Base-by-base conservation (phyloP, 305 asterid species). In the Rubia peregrina region DNA sequence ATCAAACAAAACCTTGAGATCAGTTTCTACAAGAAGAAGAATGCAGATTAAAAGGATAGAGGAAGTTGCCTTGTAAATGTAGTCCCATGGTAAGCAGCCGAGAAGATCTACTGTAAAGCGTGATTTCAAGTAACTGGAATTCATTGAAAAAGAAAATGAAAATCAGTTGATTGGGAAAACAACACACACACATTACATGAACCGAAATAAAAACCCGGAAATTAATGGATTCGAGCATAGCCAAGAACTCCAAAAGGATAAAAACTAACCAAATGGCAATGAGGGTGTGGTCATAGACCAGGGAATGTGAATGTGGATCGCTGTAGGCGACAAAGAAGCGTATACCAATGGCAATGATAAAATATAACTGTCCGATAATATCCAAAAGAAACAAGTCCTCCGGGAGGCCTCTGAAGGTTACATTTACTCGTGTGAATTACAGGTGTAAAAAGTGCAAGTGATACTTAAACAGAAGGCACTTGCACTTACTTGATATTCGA, bases 401-500 rank as follows among this genome's bases (percentile, higher is more conserved):
- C 0, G 85, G 92, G 13, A 89, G 83, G 33, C 92, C 95, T 75
- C 92, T 77, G 81, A 89, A 85, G 86, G 85, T 36, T 5, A 57
- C 62, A 80, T 63, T 60, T 46, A 19, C 33, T 62, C 12, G 63
- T 78, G 67, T 75, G 74, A 55, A 61, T 65, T 65, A 78, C 30
- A 42, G 0, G 61, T n/a, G 60, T 22, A 30, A 30, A 30, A 30
- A 61, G 65, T 17, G 17, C 43, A 30, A 61, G 19, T 26, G 26
- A 67, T 30, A 68, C 57, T 66, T 61, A 17, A 30, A 14, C 16
- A 48, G 55, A 65, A 65, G 55, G 26, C 59, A 69, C 62, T 59
- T 69, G 43, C 82, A 80, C 98, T 87, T 82, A 90, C 98, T 79
- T 90, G 86, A 85, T 90, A 93, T 71, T 93, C 97, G 77, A 97